Percentiles rank a stretch among this genome's conserved stretches.
Evolutionary conservation across 192 early-diverging fungal genomes (phyloP).

Genomic region (Linnemannia zychae): DNA sequence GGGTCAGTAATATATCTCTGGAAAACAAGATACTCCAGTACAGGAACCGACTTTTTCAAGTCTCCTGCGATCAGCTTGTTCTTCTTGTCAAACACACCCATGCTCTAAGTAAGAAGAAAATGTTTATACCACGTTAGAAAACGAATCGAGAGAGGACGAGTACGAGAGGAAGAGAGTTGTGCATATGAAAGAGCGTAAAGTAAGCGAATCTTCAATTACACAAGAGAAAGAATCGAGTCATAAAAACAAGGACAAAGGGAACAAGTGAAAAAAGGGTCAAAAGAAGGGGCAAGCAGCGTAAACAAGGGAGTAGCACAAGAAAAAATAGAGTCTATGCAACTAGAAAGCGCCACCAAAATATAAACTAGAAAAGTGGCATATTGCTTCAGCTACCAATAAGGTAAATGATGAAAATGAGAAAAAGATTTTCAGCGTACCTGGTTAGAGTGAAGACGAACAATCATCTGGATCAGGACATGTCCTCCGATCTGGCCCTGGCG

Average conservation of each 20-base stretch:
- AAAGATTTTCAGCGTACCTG: slow-evolving; percentile 58
- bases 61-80: slow-evolving; percentile 61
- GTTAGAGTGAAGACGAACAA: slow-evolving; percentile 74
- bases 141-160: too few relatives aligned
- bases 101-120: slow-evolving; percentile 47
- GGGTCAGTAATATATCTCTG: slow-evolving; percentile 72
- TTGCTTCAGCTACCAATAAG: not conserved
- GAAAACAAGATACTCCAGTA: slow-evolving; percentile 80
- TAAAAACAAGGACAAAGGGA: too few relatives aligned
- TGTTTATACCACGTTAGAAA: not conserved
- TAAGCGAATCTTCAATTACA: too few relatives aligned
- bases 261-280: too few relatives aligned
- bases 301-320: too few relatives aligned
- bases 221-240: too few relatives aligned
- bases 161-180: too few relatives aligned
- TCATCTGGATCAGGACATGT: slow-evolving; percentile 71
- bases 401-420: not conserved
- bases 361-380: too few relatives aligned
- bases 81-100: slow-evolving; percentile 66
- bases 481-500: slow-evolving; percentile 65
- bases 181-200: too few relatives aligned
- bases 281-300: too few relatives aligned
- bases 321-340: too few relatives aligned
- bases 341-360: too few relatives aligned
- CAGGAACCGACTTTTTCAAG: slow-evolving; percentile 66